phyloP scores from a whole-genome alignment of 2,329 filamentous ascomycete species.

The Aquanectria penicillioides region DNA sequence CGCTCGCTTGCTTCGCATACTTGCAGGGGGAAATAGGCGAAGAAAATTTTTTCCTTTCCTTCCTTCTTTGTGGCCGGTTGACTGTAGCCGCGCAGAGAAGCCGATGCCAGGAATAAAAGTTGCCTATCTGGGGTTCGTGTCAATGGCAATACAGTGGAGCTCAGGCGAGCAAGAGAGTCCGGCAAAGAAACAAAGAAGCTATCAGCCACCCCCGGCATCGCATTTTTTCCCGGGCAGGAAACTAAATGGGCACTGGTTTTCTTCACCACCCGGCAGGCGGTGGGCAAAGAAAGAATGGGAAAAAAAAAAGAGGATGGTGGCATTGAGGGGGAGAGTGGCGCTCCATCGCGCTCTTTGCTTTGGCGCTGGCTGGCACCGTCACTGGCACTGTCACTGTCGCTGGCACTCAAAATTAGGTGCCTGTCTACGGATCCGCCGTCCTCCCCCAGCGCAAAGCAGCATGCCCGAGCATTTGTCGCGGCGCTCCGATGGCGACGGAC shows the following conservation, averaged over 20 bases:
- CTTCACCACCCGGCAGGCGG: neutral
- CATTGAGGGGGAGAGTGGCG: constrained; percentile 4
- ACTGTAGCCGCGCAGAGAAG: neutral
- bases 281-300: neutral
- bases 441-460: neutral
- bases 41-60: constrained; percentile 3
- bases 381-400: neutral
- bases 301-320: neutral
- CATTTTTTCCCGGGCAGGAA: neutral
- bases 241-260: neutral
- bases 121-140: constrained; percentile 12
- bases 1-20: neutral
- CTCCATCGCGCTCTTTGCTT: neutral
- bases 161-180: neutral
- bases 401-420: too few species aligned
- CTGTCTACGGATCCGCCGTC: constrained; percentile 5
- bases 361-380: neutral
- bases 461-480: neutral
- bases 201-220: constrained; percentile 13
- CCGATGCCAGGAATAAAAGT: neutral
- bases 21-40: neutral
- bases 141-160: neutral
- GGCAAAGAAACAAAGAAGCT: constrained; percentile 5
- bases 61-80: neutral
- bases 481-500: constrained; percentile 13